phyloP scores from a whole-genome alignment of 179 eudicot genomes.

The Beta corolliflora region DNA sequence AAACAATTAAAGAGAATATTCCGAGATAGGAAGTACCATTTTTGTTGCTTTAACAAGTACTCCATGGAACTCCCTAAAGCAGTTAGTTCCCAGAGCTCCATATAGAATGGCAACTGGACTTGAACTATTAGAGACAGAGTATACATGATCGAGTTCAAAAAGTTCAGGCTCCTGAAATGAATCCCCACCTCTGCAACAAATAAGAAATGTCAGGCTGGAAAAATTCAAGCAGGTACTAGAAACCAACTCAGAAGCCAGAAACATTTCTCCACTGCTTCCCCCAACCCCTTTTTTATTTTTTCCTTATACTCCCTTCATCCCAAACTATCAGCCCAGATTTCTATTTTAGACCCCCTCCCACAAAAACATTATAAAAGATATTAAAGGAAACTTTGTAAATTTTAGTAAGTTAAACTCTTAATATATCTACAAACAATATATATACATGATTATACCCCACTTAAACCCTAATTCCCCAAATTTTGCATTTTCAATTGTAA shows the following conservation, averaged over 20 bases:
- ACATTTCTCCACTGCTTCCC: not conserved
- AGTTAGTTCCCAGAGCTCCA: conserved; percentile 90
- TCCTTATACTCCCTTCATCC: no score
- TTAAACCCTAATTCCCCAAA: no score
- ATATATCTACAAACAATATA: no score
- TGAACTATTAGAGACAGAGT: conserved; percentile 63
- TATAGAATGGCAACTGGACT: conserved; percentile 81
- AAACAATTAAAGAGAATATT: conserved; percentile 3
- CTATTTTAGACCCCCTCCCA: no score
- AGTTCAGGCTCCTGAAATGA: conserved; percentile 81
- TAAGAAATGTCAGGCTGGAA: not conserved
- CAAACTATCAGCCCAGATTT: no score
- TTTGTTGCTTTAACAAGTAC: conserved; percentile 73
- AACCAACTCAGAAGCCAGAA: not conserved
- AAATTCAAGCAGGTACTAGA: not conserved
- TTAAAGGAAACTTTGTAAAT: no score
- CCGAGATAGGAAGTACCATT: conserved; percentile 48
- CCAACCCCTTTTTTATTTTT: not conserved
- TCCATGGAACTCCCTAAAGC: conserved; percentile 81
- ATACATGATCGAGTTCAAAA: conserved; percentile 88
- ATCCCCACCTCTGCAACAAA: conserved; percentile 51
- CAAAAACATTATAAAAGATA: no score
- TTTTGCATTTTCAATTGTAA: no score
- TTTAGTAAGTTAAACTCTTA: no score
- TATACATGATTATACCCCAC: no score